A percentile compares a stretch with the other conserved stretches of the same genome.
phyloP scores from a whole-genome alignment of 2,329 filamentous ascomycete species.

The Cladorrhinum sp. region DNA sequence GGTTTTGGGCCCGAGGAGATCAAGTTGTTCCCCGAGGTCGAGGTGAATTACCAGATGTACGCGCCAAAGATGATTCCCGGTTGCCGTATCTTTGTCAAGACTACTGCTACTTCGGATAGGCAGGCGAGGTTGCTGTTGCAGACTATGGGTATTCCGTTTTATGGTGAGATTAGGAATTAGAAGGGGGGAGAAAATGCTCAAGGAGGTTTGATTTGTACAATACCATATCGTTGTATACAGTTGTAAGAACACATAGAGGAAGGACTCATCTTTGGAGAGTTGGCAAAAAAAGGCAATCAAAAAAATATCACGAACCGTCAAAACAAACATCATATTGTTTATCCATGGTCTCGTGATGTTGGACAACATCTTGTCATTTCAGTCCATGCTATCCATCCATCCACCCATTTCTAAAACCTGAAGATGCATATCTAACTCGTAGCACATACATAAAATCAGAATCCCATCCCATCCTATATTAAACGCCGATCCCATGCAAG shows the following conservation, averaged over 20 bases:
- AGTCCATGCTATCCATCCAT: neutral
- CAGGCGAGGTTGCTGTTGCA: slow-evolving; percentile 76
- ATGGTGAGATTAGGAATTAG: slow-evolving; percentile 31
- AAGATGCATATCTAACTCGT: neutral
- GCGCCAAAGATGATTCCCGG: slow-evolving; percentile 74
- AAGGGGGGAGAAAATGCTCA: neutral
- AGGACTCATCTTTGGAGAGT: neutral
- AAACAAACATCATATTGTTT: neutral
- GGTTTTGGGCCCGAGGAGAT: slow-evolving; percentile 75
- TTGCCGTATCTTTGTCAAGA: slow-evolving; percentile 79
- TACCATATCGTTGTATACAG: slow-evolving; percentile 19
- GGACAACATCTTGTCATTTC: neutral
- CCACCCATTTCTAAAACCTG: neutral
- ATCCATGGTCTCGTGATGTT: neutral
- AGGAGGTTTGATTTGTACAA: slow-evolving; percentile 21
- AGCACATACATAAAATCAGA: slow-evolving; percentile 12
- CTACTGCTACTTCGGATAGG: slow-evolving; percentile 77
- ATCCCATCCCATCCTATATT: slow-evolving; percentile 4
- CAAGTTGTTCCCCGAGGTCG: slow-evolving; percentile 86
- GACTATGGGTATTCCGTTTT: slow-evolving; percentile 74
- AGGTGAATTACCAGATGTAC: slow-evolving; percentile 78
- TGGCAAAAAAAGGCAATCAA: neutral
- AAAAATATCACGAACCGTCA: neutral
- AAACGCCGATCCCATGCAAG: neutral
- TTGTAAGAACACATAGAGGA: slow-evolving; percentile 16